Evolutionary conservation across 225 moss, liverwort and hornwort species (phyloP).

Genomic region (Marchantia paleacea): DNA sequence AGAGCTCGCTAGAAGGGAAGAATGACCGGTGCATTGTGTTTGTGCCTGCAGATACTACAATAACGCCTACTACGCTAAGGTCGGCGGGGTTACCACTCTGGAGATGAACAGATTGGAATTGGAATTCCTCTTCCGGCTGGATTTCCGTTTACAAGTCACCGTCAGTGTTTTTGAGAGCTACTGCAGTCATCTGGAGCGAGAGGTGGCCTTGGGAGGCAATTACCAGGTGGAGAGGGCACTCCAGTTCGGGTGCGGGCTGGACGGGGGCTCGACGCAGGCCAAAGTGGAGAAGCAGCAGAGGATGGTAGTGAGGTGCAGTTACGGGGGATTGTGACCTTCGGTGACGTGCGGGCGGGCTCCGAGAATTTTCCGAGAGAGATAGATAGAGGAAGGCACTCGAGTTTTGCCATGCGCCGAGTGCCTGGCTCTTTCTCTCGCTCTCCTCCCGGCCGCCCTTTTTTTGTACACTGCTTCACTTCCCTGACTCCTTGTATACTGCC

Average conservation of each 20-base stretch:
- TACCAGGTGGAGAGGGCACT: constrained; percentile 42
- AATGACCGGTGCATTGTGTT: constrained; percentile 11
- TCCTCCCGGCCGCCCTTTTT: constrained; percentile 1
- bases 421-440: constrained; percentile 3
- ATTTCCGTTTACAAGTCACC: constrained; percentile 55
- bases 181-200: constrained; percentile 49
- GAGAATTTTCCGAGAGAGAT: constrained; percentile 25
- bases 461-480: background rate
- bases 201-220: constrained; percentile 38
- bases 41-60: constrained; percentile 50
- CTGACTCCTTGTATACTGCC: background rate
- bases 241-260: constrained; percentile 45
- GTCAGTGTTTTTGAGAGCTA: constrained; percentile 52
- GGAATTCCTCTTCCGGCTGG: constrained; percentile 51
- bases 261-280: constrained; percentile 33
- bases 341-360: background rate
- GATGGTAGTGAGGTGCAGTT: constrained; percentile 47
- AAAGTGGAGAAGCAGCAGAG: constrained; percentile 33
- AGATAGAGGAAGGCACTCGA: constrained; percentile 17
- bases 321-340: constrained; percentile 49
- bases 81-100: constrained; percentile 52
- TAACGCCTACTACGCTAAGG: constrained; percentile 57
- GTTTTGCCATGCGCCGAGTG: too few relatives aligned
- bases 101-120: constrained; percentile 57
- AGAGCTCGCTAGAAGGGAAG: too few relatives aligned